Evolutionary conservation across 148 eudicot genomes (phyloP).

Genomic region (Vaccinium darrowii): DNA sequence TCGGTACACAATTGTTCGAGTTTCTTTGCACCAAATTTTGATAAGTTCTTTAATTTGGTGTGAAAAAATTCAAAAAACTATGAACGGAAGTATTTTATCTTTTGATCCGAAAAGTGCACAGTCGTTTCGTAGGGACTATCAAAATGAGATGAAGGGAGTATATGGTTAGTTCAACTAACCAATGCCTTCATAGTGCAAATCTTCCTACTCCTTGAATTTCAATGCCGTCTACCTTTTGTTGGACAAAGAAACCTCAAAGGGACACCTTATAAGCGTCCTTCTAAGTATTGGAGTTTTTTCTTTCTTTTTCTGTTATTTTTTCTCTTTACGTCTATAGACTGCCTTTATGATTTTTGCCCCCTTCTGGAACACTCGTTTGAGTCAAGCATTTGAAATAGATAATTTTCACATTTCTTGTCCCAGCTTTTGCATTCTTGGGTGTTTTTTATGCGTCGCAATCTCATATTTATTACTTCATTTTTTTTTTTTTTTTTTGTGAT

Average conservation of each 20-base stretch:
- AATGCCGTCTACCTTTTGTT: not conserved
- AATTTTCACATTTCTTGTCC: not conserved
- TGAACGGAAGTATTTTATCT: too few relatives aligned
- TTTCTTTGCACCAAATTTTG: too few relatives aligned
- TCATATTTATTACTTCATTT: not conserved
- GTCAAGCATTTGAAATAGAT: not conserved
- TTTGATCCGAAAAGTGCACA: too few relatives aligned
- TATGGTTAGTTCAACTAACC: not conserved
- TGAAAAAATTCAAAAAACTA: too few relatives aligned
- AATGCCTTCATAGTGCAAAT: not conserved
- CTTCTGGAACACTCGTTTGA: not conserved
- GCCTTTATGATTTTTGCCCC: not conserved
- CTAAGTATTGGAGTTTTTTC: not conserved
- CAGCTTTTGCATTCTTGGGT: not conserved
- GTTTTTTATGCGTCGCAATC: not conserved
- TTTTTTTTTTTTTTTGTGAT: not conserved
- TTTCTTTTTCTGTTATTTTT: not conserved
- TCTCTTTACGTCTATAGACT: not conserved
- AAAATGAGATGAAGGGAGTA: too few relatives aligned
- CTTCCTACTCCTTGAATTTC: not conserved
- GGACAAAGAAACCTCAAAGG: not conserved
- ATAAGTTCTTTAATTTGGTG: too few relatives aligned
- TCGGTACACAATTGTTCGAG: too few relatives aligned
- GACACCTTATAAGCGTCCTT: not conserved
- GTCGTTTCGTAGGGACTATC: too few relatives aligned